Evolutionary conservation across 208 protist genomes (phyloP).

Genomic region (Vickermania ingenoplastis): DNA sequence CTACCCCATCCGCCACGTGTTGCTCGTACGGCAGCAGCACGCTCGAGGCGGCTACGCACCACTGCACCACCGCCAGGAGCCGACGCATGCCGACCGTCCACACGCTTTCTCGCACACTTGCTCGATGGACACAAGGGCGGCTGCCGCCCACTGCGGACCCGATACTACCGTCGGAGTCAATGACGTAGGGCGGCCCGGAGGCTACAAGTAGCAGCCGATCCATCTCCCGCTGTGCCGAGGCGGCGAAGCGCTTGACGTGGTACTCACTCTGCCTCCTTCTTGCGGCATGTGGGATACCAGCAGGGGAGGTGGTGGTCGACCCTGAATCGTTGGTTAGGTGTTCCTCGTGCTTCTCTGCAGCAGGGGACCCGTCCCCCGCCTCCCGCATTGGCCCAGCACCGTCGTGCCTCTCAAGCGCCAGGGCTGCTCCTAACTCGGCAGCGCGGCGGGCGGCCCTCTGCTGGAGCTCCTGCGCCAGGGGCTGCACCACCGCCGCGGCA

Average conservation of each 20-base stretch:
- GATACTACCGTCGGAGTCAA: slow-evolving; percentile 24
- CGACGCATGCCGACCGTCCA: slow-evolving; percentile 81
- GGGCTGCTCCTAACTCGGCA: too few relatives aligned
- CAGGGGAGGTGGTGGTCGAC: background rate
- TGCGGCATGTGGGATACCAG: too few relatives aligned
- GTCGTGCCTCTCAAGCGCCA: too few relatives aligned
- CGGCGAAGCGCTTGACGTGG: too few relatives aligned
- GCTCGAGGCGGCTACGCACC: slow-evolving; percentile 52
- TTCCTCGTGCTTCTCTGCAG: too few relatives aligned
- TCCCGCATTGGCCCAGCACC: too few relatives aligned
- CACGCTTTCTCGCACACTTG: slow-evolving; percentile 35
- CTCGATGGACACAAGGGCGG: slow-evolving; percentile 57
- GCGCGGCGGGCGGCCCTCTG: too few relatives aligned
- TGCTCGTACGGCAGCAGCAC: slow-evolving; percentile 52
- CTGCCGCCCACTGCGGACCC: too few relatives aligned
- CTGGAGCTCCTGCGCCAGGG: slow-evolving; percentile 17
- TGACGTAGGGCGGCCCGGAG: slow-evolving; percentile 28
- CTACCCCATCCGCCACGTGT: too few relatives aligned
- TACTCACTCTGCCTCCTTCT: too few relatives aligned
- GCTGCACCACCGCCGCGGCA: slow-evolving; percentile 33
- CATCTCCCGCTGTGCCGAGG: too few relatives aligned
- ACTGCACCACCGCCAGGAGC: slow-evolving; percentile 61
- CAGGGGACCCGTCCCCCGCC: too few relatives aligned
- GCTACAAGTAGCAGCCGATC: background rate
- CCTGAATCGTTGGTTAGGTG: background rate